A percentile compares a stretch with the other conserved stretches of the same genome.
phyloP scores from a whole-genome alignment of 768 basidiomycete species.

The Kwoniella botswanensis region DNA sequence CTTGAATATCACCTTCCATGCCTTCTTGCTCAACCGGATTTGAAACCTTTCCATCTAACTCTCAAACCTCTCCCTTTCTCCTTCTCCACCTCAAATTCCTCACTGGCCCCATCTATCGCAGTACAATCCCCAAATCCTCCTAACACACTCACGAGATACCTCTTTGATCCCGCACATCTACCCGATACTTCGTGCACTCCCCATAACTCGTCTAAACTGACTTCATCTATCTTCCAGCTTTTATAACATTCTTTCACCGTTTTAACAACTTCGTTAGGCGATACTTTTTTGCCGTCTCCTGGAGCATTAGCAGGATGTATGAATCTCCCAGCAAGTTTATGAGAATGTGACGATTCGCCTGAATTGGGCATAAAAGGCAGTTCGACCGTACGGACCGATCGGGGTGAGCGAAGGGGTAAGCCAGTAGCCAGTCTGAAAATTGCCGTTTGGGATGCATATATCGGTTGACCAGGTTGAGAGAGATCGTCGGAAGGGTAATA shows the following conservation, averaged over 20 bases:
- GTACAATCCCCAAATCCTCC: slow-evolving; percentile 55
- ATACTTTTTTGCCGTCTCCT: slow-evolving; percentile 25
- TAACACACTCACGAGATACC: slow-evolving; percentile 45
- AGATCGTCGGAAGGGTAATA: slow-evolving; percentile 45
- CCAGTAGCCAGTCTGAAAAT: slow-evolving; percentile 53
- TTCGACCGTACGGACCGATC: slow-evolving; percentile 50
- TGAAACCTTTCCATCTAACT: slow-evolving; percentile 37
- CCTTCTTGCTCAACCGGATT: background rate
- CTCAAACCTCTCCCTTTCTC: slow-evolving; percentile 36
- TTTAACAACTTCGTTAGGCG: slow-evolving; percentile 31
- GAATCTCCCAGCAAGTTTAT: slow-evolving; percentile 40
- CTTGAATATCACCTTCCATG: background rate
- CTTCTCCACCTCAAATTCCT: slow-evolving; percentile 37
- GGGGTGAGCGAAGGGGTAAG: slow-evolving; percentile 50
- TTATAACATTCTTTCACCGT: slow-evolving; percentile 36
- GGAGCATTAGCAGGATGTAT: slow-evolving; percentile 31
- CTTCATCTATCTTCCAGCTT: slow-evolving; percentile 44
- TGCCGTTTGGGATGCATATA: slow-evolving; percentile 57
- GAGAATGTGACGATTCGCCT: slow-evolving; percentile 46
- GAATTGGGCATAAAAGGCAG: slow-evolving; percentile 55
- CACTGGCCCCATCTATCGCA: slow-evolving; percentile 6
- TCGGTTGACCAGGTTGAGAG: slow-evolving; percentile 40
- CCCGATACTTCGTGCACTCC: slow-evolving; percentile 32
- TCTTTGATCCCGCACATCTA: slow-evolving; percentile 49
- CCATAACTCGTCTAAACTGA: slow-evolving; percentile 53